phyloP scores from a whole-genome alignment of 1,284 basidiomycete species.

The Cryptococcus deneoformans region DNA sequence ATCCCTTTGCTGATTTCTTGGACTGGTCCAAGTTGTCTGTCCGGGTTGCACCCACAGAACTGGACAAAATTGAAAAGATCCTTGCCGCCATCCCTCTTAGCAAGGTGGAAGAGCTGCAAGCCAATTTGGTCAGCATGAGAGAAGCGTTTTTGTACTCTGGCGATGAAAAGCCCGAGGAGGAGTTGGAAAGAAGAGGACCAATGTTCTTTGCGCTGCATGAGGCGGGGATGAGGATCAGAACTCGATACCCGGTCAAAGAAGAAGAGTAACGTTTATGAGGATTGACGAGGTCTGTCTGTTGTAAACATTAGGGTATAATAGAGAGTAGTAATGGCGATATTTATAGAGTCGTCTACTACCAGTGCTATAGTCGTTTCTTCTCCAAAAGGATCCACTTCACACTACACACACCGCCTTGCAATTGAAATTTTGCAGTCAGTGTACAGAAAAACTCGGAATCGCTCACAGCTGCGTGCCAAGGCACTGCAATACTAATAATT shows the following conservation, averaged over 20 bases:
- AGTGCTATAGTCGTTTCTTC: too few relatives aligned
- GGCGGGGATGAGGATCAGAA: constrained; percentile 47
- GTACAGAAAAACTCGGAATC: too few relatives aligned
- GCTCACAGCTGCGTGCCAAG: too few relatives aligned
- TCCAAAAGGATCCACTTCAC: too few relatives aligned
- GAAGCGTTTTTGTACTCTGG: constrained; percentile 53
- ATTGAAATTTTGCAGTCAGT: too few relatives aligned
- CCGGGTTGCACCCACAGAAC: constrained; percentile 48
- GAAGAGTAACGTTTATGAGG: too few relatives aligned
- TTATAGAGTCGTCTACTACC: too few relatives aligned
- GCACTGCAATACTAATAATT: too few relatives aligned
- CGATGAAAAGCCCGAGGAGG: constrained; percentile 43
- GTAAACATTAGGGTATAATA: too few relatives aligned
- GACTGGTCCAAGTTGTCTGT: constrained; percentile 52
- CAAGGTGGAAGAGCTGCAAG: constrained; percentile 49
- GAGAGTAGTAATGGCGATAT: too few relatives aligned
- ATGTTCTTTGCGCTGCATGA: constrained; percentile 50
- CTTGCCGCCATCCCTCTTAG: constrained; percentile 45
- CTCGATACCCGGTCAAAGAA: constrained; percentile 35
- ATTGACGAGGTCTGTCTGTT: too few relatives aligned
- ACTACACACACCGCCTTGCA: too few relatives aligned
- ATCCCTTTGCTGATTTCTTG: constrained; percentile 50
- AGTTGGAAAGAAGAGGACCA: constrained; percentile 45
- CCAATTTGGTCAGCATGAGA: constrained; percentile 48
- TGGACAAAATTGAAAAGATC: constrained; percentile 50